Conservation (phyloP, 208 protist species). For the Trypanosoma platydactyli region DNA sequence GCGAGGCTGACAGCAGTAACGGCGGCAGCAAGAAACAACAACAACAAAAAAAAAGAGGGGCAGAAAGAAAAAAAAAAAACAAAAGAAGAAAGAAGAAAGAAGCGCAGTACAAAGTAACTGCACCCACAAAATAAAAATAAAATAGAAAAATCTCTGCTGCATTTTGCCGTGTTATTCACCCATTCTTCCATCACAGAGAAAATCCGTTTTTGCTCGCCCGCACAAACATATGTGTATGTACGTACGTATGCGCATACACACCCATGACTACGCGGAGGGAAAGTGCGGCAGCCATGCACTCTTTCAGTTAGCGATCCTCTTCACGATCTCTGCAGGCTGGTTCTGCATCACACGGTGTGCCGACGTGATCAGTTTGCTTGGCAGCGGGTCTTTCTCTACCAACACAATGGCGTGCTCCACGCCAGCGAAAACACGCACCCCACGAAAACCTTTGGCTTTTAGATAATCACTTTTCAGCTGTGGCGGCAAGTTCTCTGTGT, state of each 20-base stretch:
- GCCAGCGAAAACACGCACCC: conserved; percentile 55
- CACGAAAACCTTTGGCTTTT: conserved; percentile 32
- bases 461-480: conserved; percentile 36
- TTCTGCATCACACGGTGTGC: conserved; percentile 38
- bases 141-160: conserved; percentile 24
- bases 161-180: too few species aligned
- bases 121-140: conserved; percentile 1
- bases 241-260: not conserved
- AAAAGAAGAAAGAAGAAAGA: conserved; percentile 8
- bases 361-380: conserved; percentile 26
- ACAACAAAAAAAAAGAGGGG: conserved; percentile 12
- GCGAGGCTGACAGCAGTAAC: not conserved
- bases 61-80: not conserved
- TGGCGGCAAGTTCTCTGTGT: conserved; percentile 55
- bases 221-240: not conserved
- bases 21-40: not conserved
- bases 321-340: conserved; percentile 44
- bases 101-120: conserved; percentile 23
- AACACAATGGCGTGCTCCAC: conserved; percentile 68
- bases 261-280: too few species aligned
- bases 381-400: conserved; percentile 42
- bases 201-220: not conserved
- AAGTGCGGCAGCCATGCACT: too few species aligned
- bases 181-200: not conserved
- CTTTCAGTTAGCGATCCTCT: too few species aligned